Base-by-base conservation (phyloP, 352 stramenopile genomes). In the Phytopythium helicoides region DNA sequence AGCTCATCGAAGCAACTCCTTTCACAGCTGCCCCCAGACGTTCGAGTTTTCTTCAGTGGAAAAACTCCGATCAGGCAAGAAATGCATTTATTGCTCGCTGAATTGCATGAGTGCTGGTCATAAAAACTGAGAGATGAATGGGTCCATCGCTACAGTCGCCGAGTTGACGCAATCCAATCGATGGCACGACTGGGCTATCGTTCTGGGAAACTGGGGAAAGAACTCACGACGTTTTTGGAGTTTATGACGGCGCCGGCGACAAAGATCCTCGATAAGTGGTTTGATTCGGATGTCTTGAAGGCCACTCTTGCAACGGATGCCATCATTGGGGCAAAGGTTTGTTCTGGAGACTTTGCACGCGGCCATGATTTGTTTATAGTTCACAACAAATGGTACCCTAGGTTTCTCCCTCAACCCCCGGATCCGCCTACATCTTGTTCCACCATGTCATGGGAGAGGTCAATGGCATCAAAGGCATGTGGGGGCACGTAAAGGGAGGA, bases 371-470 rank as follows among this genome's bases (percentile, higher is more conserved):
- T n/a, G n/a, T n/a, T n/a, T n/a, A n/a, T n/a, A n/a, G n/a, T n/a
- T n/a, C n/a, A n/a, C n/a, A 8, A 22, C 36, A 25, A 25, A 14
- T 40, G 3, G 23, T 53, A 35, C 35, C 37, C 1, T 48, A 92
- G 81, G 65, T 92, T 15, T 89, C 79, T 15, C 87, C 87, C 1
- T 93, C 78, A 18, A 89, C 81, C 10, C 84, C 86, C 39, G 89
- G 89, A 37, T 96, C 86, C 3, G 89, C 83, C 0, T 97, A 97
- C 55, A 94, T 97, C 40, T 59, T 97, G 18, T 88, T 97, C 22
- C 89, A 97, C 41, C 89, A 96, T 51, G 90, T 97, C 19, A 97
- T 97, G 89, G 89, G 89, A 18, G 89, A 97, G 69, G 81, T 92
- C 16, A 89, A 92, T 37, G 87, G 87, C 18, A 57, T 91, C 10